These are phyloP conservation scores for Stipa capillata DNA, from an alignment of 176 grass and related monocot species.

Conservation along the genomic window DNA sequence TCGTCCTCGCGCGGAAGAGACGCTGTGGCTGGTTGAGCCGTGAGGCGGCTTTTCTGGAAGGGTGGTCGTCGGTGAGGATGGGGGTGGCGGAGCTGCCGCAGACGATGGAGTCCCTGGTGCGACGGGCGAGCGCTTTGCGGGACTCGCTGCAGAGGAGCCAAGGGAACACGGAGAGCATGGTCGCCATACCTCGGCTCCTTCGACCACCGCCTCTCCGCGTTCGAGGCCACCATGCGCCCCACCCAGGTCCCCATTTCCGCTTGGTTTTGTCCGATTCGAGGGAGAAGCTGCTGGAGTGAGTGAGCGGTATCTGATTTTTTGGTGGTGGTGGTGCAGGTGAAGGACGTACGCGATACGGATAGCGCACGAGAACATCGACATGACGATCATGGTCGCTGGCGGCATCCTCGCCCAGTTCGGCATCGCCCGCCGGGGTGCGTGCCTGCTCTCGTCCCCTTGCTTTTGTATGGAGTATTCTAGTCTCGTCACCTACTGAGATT, in stretches of 20 bases:
- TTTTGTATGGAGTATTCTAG: neutral
- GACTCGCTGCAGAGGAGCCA: conserved; percentile 50
- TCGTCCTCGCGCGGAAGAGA: neutral
- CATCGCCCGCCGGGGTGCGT: conserved; percentile 39
- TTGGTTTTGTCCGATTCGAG: neutral
- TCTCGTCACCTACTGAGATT: neutral
- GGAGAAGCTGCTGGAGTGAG: neutral
- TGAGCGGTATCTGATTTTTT: neutral
- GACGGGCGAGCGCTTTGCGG: conserved; percentile 38
- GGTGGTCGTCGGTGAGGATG: neutral
- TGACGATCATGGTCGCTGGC: conserved; percentile 52
- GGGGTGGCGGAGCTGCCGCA: conserved; percentile 15
- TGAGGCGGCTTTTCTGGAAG: neutral
- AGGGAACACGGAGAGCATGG: conserved; percentile 40
- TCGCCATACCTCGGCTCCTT: conserved; percentile 55
- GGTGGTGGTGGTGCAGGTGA: conserved; percentile 37
- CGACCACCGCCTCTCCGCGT: conserved; percentile 52
- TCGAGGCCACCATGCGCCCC: conserved; percentile 65
- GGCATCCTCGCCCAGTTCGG: conserved; percentile 49
- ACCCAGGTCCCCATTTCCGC: conserved; percentile 33
- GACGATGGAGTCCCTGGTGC: conserved; percentile 25
- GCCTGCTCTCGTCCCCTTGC: neutral
- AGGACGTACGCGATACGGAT: conserved; percentile 43
- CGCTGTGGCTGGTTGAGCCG: neutral
- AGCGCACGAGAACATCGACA: conserved; percentile 74